A percentile compares a stretch with the other conserved stretches of the same genome.
These are phyloP conservation scores for Plicaturopsis crispa DNA, from an alignment of 768 basidiomycete species.

Conservation along the genomic window DNA sequence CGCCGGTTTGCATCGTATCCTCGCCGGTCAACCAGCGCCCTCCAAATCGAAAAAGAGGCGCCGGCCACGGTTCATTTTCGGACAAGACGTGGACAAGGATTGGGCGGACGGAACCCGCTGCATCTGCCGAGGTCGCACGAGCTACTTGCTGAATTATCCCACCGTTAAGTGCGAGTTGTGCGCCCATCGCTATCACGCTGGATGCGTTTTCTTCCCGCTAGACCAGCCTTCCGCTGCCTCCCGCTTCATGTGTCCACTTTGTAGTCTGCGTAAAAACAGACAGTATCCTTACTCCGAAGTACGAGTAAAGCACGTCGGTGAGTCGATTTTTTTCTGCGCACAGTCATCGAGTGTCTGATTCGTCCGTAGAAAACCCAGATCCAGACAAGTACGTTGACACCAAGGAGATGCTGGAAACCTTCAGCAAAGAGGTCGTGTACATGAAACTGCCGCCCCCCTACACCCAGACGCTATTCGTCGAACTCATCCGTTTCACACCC, in stretches of 20 bases:
- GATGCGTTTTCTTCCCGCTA: conserved; percentile 66
- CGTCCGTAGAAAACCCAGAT: conserved; percentile 33
- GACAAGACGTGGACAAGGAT: conserved; percentile 68
- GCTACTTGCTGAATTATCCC: conserved; percentile 52
- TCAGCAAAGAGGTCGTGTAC: conserved; percentile 65
- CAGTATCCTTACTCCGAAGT: conserved; percentile 71
- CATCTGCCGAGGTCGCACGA: conserved; percentile 67
- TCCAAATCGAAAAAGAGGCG: conserved; percentile 49
- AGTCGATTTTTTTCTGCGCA: conserved; percentile 14
- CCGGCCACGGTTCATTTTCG: conserved; percentile 59
- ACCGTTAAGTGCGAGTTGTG: conserved; percentile 64
- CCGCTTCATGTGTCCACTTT: conserved; percentile 68
- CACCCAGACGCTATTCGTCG: conserved; percentile 64
- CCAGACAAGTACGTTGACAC: conserved; percentile 63
- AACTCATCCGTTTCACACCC: conserved; percentile 58
- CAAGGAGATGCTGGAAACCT: conserved; percentile 65
- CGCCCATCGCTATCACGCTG: conserved; percentile 58
- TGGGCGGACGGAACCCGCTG: conserved; percentile 74
- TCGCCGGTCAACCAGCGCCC: conserved; percentile 56
- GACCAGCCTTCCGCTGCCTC: conserved; percentile 21
- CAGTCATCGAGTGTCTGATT: conserved; percentile 3
- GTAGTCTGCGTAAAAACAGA: conserved; percentile 67
- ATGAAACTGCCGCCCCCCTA: conserved; percentile 59
- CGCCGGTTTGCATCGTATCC: conserved; percentile 73
- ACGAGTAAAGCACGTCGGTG: conserved; percentile 59